phyloP scores from a whole-genome alignment of 1,284 basidiomycete genomes.

The Cystobasidiaceae sp. region DNA sequence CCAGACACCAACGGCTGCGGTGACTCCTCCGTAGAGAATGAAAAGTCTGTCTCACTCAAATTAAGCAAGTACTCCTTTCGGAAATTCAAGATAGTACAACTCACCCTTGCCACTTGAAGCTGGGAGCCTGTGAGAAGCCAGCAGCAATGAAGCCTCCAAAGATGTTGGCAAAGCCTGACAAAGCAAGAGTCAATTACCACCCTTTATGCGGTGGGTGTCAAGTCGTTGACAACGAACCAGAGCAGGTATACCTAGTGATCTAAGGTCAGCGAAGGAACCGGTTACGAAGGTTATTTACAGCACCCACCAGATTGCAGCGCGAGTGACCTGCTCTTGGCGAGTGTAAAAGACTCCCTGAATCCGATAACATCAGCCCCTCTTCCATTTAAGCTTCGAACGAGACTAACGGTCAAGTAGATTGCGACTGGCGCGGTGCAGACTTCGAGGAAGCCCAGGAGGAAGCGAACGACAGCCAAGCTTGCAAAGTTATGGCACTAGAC shows the following conservation, averaged over 20 bases:
- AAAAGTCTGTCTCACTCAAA: constrained; percentile 11
- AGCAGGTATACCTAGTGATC: not conserved
- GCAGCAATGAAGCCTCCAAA: constrained; percentile 27
- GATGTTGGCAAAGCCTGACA: constrained; percentile 8
- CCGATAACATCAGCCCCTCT: constrained; percentile 30
- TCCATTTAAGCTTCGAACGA: constrained; percentile 39
- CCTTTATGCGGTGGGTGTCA: not conserved
- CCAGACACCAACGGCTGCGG: constrained; percentile 15
- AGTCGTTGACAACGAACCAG: constrained; percentile 12
- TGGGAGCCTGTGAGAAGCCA: constrained; percentile 19
- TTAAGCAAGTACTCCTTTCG: not conserved
- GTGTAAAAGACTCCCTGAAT: not conserved
- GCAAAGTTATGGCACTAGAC: constrained; percentile 41
- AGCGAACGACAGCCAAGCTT: constrained; percentile 39
- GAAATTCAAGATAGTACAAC: too few species aligned
- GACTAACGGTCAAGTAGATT: constrained; percentile 21
- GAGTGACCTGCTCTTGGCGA: not conserved
- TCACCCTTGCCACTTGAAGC: constrained; percentile 12
- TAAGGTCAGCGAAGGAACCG: not conserved
- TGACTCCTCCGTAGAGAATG: constrained; percentile 25
- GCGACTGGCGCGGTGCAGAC: constrained; percentile 27
- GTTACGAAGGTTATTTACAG: not conserved
- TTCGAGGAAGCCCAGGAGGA: constrained; percentile 45
- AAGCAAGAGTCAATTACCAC: not conserved
- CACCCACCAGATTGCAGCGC: constrained; percentile 1